These are phyloP conservation scores for Paspalum vaginatum DNA, from an alignment of 176 grass and related monocot species.

Conservation along the genomic window DNA sequence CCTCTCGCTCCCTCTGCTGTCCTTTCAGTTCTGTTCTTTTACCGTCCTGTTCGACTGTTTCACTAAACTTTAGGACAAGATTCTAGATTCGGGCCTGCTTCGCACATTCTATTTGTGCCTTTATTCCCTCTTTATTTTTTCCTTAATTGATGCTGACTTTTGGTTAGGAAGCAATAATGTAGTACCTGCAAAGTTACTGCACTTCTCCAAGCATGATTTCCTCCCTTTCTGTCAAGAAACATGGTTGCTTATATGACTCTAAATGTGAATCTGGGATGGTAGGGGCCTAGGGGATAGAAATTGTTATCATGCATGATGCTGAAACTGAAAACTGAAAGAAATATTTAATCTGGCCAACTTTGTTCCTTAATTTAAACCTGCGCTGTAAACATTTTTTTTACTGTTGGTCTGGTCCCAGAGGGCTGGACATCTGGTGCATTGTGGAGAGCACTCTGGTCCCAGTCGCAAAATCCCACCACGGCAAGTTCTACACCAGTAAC, in stretches of 20 bases:
- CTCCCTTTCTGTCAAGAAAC: neutral
- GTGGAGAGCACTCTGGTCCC: slow-evolving; percentile 53
- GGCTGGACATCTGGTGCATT: slow-evolving; percentile 81
- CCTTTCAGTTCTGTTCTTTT: slow-evolving; percentile 15
- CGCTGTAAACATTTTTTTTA: slow-evolving; percentile 2
- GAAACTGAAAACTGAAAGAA: neutral
- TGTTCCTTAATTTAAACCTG: neutral
- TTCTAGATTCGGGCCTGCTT: slow-evolving; percentile 34
- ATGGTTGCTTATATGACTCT: neutral
- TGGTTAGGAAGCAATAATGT: neutral
- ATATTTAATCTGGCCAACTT: neutral
- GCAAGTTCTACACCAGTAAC: slow-evolving; percentile 74
- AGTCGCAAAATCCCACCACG: slow-evolving; percentile 62
- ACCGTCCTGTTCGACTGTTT: neutral
- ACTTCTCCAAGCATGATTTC: neutral
- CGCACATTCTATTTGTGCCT: slow-evolving; percentile 13
- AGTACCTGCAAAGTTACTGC: neutral
- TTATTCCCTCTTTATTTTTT: neutral
- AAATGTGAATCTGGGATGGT: neutral
- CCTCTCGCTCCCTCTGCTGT: neutral
- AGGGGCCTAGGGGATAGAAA: neutral
- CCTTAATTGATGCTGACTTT: neutral
- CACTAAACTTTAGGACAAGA: slow-evolving; percentile 22
- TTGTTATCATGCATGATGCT: neutral
- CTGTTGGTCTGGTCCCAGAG: slow-evolving; percentile 40